Evolutionary conservation across 1,284 basidiomycete genomes (phyloP).

Genomic region (Cryptococcus sp.): DNA sequence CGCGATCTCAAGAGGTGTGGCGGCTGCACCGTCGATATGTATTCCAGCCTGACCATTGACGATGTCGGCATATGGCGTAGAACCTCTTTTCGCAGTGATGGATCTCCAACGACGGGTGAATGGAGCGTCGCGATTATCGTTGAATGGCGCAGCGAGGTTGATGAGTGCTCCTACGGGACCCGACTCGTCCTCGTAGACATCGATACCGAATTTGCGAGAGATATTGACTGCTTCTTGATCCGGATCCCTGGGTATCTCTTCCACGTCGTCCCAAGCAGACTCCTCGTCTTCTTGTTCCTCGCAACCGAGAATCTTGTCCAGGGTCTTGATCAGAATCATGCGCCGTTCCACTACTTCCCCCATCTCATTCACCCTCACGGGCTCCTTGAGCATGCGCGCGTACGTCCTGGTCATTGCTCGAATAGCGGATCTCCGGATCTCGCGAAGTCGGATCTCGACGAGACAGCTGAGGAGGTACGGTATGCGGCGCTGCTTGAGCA

Average conservation of each 20-base stretch:
- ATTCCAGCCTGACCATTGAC: constrained; percentile 69
- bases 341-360: constrained; percentile 42
- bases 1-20: background rate
- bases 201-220: constrained; percentile 43
- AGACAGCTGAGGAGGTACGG: constrained; percentile 60
- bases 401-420: constrained; percentile 57
- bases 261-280: constrained; percentile 49
- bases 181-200: constrained; percentile 45
- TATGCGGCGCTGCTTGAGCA: constrained; percentile 48
- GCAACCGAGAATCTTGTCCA: constrained; percentile 55
- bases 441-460: constrained; percentile 58
- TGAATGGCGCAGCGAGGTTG: constrained; percentile 39
- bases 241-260: constrained; percentile 25
- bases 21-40: constrained; percentile 15
- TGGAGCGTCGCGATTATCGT: constrained; percentile 66
- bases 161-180: constrained; percentile 55
- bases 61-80: constrained; percentile 66
- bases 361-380: constrained; percentile 38
- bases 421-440: constrained; percentile 58
- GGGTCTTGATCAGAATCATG: constrained; percentile 37
- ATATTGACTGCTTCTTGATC: constrained; percentile 39
- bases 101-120: constrained; percentile 64
- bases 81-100: constrained; percentile 71
- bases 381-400: constrained; percentile 48
- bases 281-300: constrained; percentile 52